Evolutionary conservation across 495 filamentous ascomycete species (phyloP).

Genomic region (Neurospora terricola): DNA sequence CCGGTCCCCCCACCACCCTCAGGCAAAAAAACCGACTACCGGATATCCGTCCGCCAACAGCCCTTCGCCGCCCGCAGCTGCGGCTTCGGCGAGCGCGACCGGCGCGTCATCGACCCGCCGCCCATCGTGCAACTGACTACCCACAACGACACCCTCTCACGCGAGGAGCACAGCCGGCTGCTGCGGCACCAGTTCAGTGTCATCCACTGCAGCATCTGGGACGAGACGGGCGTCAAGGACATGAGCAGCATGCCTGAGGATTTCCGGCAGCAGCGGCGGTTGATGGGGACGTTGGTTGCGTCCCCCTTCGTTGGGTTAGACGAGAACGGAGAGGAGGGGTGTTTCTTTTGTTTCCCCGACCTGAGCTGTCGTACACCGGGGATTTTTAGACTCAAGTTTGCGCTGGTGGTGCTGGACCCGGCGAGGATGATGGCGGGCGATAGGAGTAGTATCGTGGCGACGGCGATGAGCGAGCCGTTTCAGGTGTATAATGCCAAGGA

Average conservation of each 20-base stretch:
- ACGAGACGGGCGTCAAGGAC: conserved; percentile 47
- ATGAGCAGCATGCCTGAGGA: conserved; percentile 50
- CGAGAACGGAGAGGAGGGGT: conserved; percentile 56
- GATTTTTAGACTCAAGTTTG: conserved; percentile 70
- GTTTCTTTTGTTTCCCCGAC: conserved; percentile 94
- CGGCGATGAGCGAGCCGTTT: conserved; percentile 68
- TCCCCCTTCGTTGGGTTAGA: conserved; percentile 61
- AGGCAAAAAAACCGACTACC: conserved; percentile 10
- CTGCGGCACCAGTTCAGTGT: conserved; percentile 69
- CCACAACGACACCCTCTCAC: conserved; percentile 47
- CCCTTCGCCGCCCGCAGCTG: conserved; percentile 84
- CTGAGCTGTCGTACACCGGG: conserved; percentile 85
- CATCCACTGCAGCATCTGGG: conserved; percentile 74
- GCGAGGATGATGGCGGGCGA: conserved; percentile 35
- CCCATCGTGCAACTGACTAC: conserved; percentile 85
- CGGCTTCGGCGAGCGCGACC: conserved; percentile 88
- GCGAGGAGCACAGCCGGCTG: conserved; percentile 43
- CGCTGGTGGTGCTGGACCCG: conserved; percentile 71
- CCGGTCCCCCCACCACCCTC: conserved; percentile 12
- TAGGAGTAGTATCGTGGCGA: conserved; percentile 51
- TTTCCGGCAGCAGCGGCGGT: conserved; percentile 50
- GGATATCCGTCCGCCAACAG: conserved; percentile 77
- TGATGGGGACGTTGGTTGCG: conserved; percentile 74
- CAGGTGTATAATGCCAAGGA: conserved; percentile 93
- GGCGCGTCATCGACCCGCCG: conserved; percentile 88